phyloP scores from a whole-genome alignment of 371 early-diverging fungal genomes.

The Mucor mucedo region DNA sequence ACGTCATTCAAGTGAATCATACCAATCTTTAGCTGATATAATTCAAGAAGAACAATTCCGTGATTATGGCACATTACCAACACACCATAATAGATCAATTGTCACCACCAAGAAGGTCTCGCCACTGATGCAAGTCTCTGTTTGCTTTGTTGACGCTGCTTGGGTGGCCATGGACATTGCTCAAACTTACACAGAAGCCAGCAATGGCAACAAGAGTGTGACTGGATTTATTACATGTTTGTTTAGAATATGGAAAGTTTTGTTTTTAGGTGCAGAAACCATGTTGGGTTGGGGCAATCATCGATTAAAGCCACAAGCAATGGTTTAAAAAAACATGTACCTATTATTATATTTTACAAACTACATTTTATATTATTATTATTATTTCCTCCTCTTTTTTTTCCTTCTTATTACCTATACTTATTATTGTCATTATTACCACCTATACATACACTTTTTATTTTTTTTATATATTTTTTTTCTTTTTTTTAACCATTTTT shows the following conservation, averaged over 20 bases:
- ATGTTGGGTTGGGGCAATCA: slow-evolving; percentile 30
- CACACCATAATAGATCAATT: slow-evolving; percentile 7
- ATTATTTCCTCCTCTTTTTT: neutral
- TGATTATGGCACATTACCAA: slow-evolving; percentile 24
- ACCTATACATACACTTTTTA: neutral
- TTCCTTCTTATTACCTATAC: neutral
- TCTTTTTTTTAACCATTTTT: neutral
- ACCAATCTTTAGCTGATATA: slow-evolving; percentile 48
- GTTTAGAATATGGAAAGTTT: slow-evolving; percentile 38
- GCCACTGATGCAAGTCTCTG: slow-evolving; percentile 23
- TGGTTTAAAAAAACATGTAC: slow-evolving; percentile 12
- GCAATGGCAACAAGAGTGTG: slow-evolving; percentile 8
- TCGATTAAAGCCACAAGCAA: slow-evolving; percentile 11
- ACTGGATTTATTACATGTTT: slow-evolving; percentile 25
- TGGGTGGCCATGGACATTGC: slow-evolving; percentile 35
- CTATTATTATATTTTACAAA: neutral
- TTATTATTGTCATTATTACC: neutral
- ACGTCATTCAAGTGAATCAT: slow-evolving; percentile 23
- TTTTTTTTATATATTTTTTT: neutral
- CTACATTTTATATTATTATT: neutral
- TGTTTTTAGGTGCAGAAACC: slow-evolving; percentile 43
- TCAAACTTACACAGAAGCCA: slow-evolving; percentile 19
- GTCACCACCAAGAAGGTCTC: neutral
- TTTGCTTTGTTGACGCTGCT: slow-evolving; percentile 32
- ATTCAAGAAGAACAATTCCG: slow-evolving; percentile 18